These are phyloP conservation scores for Collybia nuda DNA, from an alignment of 768 basidiomycete species.

Conservation along the genomic window DNA sequence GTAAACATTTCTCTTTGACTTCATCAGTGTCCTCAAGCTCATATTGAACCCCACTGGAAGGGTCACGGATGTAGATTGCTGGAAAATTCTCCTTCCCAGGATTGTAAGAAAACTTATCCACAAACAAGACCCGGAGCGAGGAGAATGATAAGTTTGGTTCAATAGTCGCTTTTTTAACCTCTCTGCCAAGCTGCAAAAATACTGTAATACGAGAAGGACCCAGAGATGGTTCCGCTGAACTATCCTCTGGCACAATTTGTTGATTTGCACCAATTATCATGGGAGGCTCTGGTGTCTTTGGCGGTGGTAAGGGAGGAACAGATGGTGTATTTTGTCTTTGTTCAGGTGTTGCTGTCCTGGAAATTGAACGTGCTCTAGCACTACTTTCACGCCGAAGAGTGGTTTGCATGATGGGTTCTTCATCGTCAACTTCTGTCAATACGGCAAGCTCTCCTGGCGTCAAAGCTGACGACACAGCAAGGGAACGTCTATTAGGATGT, in stretches of 20 bases:
- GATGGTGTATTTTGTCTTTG: conserved; percentile 32
- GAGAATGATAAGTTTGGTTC: conserved; percentile 72
- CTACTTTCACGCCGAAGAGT: conserved; percentile 24
- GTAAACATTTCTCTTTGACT: conserved; percentile 81
- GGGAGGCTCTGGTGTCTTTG: conserved; percentile 40
- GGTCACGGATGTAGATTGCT: conserved; percentile 93
- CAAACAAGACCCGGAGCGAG: conserved; percentile 81
- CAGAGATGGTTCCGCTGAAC: conserved; percentile 8
- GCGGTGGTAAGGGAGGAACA: conserved; percentile 48
- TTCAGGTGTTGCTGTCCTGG: conserved; percentile 39
- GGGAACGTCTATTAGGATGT: conserved; percentile 63
- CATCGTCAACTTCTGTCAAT: conserved; percentile 74
- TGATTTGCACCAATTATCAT: conserved; percentile 11
- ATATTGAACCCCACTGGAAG: conserved; percentile 89
- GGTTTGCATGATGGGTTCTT: conserved; percentile 30
- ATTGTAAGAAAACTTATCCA: conserved; percentile 93
- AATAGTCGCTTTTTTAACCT: conserved; percentile 83
- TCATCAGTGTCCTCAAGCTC: conserved; percentile 95
- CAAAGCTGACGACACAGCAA: conserved; percentile 60
- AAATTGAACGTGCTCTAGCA: conserved; percentile 24
- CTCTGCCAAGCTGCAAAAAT: conserved; percentile 86
- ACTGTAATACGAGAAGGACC: conserved; percentile 56
- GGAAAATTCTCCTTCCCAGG: conserved; percentile 93
- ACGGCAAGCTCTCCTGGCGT: conserved; percentile 74
- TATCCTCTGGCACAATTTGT: conserved; percentile 4